Evolutionary conservation across 495 filamentous ascomycete species (phyloP), one percentile per base, ranked within the genome.

Genomic region (Corynascus novoguineensis): DNA sequence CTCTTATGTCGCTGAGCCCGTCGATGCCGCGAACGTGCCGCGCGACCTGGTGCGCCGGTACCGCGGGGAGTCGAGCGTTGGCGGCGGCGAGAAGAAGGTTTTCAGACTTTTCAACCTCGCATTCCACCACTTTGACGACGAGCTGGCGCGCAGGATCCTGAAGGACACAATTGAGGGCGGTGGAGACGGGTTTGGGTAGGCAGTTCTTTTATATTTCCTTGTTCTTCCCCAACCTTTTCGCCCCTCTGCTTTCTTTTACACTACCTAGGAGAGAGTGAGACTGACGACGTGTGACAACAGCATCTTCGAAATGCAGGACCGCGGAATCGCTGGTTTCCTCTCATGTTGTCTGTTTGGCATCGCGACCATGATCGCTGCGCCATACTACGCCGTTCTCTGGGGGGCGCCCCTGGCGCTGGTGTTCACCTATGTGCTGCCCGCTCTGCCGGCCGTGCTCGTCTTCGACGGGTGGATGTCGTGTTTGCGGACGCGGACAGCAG

Each of bases 41-140:
- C 55, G 61, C 10, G 66, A 71, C 31, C 67, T 85, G 6, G 63
- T 81, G 14, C 62, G 50, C 0, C 51, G 42, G 27, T 65, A 73
- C 55, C 8, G 9, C 54, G 72, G 41, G 21, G 4, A 25, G 24
- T n/a, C n/a, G n/a, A n/a, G n/a, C n/a, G n/a, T n/a, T n/a, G n/a
- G n/a, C n/a, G 42, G 24, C 0, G 57, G 68, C 2, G 57, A 67
- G 2, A 72, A 67, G 47, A 73, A 74, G 60, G 75, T 85, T 12
- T 86, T 89, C 67, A 73, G 84, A 3, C 69, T 89, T 25, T 90
- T 86, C 68, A 87, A 82, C 62, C 74, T 91, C 11, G 81, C 85
- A 5, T 91, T 89, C 66, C 87, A 91, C 63, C 87, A 91, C 70
- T 89, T 91, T 60, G 78, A 82, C 52, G 82, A 91, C 60, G 67